Conservation (phyloP, 176 grass and related monocot genomes). For the Oryza brachyantha region DNA sequence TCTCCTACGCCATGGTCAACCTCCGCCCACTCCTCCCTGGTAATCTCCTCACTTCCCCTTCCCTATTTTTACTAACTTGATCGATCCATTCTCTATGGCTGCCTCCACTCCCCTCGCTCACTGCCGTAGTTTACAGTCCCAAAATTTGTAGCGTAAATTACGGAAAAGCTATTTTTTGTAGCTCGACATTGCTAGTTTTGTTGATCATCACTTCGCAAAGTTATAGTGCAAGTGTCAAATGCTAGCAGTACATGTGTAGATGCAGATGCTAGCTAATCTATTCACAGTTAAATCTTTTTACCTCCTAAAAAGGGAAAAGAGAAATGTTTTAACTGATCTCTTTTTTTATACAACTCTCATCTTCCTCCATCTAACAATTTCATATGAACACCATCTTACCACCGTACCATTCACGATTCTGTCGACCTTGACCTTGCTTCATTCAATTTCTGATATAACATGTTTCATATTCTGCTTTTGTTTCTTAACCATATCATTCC, state of each 20-base stretch:
- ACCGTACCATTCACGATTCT: no score
- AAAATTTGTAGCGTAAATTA: neutral
- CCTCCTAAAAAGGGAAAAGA: no score
- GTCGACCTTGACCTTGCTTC: no score
- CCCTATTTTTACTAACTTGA: neutral
- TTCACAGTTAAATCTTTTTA: neutral
- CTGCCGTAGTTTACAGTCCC: neutral
- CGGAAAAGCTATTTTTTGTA: neutral
- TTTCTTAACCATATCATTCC: neutral
- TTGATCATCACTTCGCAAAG: no score
- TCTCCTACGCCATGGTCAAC: constrained; percentile 92
- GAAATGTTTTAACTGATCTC: no score
- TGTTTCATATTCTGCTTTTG: no score
- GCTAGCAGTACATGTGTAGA: neutral
- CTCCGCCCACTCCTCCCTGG: constrained; percentile 75
- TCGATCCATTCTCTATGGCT: neutral
- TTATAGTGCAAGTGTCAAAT: neutral
- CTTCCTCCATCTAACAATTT: no score
- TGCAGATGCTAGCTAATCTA: neutral
- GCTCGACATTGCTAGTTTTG: neutral
- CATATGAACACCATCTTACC: neutral
- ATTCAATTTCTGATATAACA: no score
- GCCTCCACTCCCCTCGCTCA: neutral
- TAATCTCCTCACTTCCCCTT: constrained; percentile 37
- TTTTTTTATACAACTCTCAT: neutral